phyloP scores from a whole-genome alignment of 202 grass and related monocot species.

The Carex arenaria region DNA sequence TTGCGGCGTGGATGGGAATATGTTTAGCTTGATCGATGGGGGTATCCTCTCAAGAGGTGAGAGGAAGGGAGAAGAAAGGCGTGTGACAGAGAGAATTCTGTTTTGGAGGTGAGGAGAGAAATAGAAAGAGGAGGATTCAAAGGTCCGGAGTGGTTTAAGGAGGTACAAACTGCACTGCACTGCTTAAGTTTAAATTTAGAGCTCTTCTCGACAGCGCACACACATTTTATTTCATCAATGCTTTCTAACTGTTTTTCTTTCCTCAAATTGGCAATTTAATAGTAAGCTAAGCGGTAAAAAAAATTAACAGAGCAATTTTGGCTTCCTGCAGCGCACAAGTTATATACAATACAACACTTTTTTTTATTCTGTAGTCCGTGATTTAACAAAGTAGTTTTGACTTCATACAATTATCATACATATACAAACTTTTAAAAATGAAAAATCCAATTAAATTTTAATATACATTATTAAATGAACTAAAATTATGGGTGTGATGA shows the following conservation, averaged over 20 bases:
- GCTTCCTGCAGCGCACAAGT: too few relatives aligned
- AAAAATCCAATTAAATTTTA: too few relatives aligned
- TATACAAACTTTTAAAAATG: too few relatives aligned
- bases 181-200: neutral
- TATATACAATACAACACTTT: too few relatives aligned
- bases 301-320: too few relatives aligned
- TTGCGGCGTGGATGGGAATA: neutral
- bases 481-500: too few relatives aligned
- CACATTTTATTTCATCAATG: neutral
- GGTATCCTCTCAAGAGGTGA: constrained; percentile 19
- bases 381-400: too few relatives aligned
- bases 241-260: neutral
- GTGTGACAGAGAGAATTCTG: neutral
- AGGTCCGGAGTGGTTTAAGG: neutral
- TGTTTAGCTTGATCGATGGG: neutral
- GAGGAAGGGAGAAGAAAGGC: neutral
- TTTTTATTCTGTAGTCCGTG: too few relatives aligned
- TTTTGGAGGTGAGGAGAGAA: constrained; percentile 14
- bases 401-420: too few relatives aligned
- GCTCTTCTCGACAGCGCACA: neutral
- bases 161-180: neutral
- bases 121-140: neutral
- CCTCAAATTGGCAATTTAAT: too few relatives aligned
- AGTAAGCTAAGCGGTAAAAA: too few relatives aligned
- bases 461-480: too few relatives aligned